Evolutionary conservation across 441 rosid species (phyloP), one percentile per base, ranked within the genome.

Genomic region (Erodium texanum): DNA sequence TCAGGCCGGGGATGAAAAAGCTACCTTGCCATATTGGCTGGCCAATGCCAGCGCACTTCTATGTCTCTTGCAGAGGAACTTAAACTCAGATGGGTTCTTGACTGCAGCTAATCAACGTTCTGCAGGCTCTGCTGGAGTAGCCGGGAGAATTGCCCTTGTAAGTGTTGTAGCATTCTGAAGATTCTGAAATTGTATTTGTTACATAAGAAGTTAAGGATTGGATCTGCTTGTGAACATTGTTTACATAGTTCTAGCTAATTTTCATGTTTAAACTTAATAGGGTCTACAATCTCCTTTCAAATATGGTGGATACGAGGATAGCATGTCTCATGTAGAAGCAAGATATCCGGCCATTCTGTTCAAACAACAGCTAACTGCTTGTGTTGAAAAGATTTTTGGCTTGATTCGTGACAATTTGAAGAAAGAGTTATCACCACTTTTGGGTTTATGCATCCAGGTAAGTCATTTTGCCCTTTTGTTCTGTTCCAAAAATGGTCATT

Each of bases 321-420:
- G 91, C 62, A 62, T 77, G 62, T 79, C 91, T 6, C 96, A 87
- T 71, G 77, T 89, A 73, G 99, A 94, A 79, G 98, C 99, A 74
- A 88, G 96, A 85, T 94, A 85, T 78, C 99, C 99, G 29, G 98
- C 97, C 20, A 83, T 92, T 68, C 77, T 94, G 68, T 94, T 94
- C 72, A 94, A 94, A 76, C 99, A 94, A 80, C 99, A 94, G 70
- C 77, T 94, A 65, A 94, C 98, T 52, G 95, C 99, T 74, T 90
- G 97, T 75, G 98, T 95, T 62, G 99, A 95, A 86, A 95, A 95
- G 87, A 90, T 94, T 16, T 94, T 92, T 59, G 99, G 99, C 70
- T 77, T 94, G 81, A 90, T 94, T 70, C 92, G 99, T 67, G 99
- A 94, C 82, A 88, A 92, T 73, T 77, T 94, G 85, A 94, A 94